Percentiles rank a stretch among this genome's conserved stretches.
Conservation (phyloP, 331 rosid species). For the Acacia concinna region DNA sequence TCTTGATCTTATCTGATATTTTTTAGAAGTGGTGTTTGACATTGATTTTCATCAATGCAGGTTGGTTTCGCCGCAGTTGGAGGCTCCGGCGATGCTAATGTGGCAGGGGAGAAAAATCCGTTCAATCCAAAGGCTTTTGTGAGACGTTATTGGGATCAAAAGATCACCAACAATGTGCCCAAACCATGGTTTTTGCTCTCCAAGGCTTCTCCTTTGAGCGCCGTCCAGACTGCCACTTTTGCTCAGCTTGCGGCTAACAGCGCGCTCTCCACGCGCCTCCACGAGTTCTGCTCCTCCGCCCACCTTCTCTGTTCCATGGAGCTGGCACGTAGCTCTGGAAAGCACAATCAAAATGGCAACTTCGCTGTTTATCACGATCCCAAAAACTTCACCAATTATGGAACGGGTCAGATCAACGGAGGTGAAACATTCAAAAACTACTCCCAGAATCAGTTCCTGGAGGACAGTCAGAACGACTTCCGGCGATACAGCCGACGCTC, state of each 20-base stretch:
- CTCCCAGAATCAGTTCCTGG: neutral
- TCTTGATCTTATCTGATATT: neutral
- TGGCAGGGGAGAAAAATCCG: neutral
- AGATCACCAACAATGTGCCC: neutral
- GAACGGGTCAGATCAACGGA: constrained; percentile 47
- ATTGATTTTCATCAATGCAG: neutral
- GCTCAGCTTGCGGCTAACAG: neutral
- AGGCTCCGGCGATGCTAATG: neutral
- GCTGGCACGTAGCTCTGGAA: too few relatives aligned
- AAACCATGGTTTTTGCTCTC: neutral
- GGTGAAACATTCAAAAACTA: constrained; percentile 53
- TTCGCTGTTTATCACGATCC: neutral
- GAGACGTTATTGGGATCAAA: neutral
- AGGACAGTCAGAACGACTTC: constrained; percentile 35
- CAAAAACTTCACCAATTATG: constrained; percentile 46
- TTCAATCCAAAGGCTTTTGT: neutral
- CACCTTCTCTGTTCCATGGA: neutral
- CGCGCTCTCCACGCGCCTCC: neutral
- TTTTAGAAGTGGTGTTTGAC: neutral
- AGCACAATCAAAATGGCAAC: too few relatives aligned
- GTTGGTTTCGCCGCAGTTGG: neutral
- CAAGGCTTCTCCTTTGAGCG: neutral
- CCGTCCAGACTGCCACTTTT: neutral
- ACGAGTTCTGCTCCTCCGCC: neutral
- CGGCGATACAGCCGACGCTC: constrained; percentile 62